Conservation (phyloP, 179 eudicot genomes). For the Gypsophila paniculata region DNA sequence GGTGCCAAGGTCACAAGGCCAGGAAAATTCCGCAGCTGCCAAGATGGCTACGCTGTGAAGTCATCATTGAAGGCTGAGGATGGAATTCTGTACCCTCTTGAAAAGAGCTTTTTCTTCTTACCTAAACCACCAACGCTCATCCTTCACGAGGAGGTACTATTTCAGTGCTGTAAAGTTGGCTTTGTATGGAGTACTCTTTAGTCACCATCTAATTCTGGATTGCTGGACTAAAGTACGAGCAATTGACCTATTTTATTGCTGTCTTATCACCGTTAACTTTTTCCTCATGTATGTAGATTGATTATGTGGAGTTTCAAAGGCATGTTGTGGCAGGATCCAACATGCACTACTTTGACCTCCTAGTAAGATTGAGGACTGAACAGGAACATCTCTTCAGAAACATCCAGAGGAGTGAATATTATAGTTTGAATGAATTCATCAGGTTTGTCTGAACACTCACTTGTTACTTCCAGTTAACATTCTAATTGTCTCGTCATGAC, state of each 20-base stretch:
- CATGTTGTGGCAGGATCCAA: conserved; percentile 95
- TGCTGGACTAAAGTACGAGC: too few species aligned
- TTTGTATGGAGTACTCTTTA: not conserved
- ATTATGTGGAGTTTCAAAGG: conserved; percentile 90
- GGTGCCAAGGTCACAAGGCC: conserved; percentile 92
- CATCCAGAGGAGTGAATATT: conserved; percentile 93
- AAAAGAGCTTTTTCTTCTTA: conserved; percentile 92
- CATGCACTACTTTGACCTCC: conserved; percentile 97
- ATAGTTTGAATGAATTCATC: conserved; percentile 67
- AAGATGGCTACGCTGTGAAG: conserved; percentile 91
- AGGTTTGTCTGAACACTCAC: conserved; percentile 37
- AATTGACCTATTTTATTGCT: not conserved
- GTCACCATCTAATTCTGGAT: not conserved
- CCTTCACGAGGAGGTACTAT: conserved; percentile 79
- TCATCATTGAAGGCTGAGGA: conserved; percentile 97
- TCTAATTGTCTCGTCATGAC: conserved; percentile 9
- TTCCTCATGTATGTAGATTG: conserved; percentile 47
- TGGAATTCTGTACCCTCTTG: conserved; percentile 90
- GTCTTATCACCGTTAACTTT: not conserved
- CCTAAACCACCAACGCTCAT: conserved; percentile 98
- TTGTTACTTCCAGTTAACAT: not conserved
- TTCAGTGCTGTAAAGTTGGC: not conserved
- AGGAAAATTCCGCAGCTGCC: conserved; percentile 91
- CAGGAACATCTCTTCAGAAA: conserved; percentile 95
- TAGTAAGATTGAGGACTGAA: conserved; percentile 75